phyloP scores from a whole-genome alignment of 345 rosid genomes.

The Viola odorata region DNA sequence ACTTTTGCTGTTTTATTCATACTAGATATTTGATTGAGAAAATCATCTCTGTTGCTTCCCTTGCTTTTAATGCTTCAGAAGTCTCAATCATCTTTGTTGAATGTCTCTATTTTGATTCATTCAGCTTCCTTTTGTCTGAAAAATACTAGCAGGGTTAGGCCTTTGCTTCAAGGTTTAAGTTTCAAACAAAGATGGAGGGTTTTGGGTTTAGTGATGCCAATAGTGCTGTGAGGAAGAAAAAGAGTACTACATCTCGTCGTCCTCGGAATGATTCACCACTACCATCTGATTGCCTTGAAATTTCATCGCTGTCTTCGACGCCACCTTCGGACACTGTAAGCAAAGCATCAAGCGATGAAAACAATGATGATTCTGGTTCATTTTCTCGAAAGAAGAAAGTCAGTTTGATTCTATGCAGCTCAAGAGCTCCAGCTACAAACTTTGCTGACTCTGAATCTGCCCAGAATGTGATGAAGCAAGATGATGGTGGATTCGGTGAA shows the following conservation, averaged over 20 bases:
- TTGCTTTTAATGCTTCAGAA: no score
- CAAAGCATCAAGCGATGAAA: conserved; percentile 6
- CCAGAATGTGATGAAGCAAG: conserved; percentile 40
- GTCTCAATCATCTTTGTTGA: no score
- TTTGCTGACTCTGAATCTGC: conserved; percentile 17
- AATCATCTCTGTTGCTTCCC: background rate
- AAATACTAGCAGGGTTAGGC: background rate
- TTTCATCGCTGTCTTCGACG: conserved; percentile 61
- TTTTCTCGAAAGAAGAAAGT: conserved; percentile 10
- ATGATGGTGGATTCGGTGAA: conserved; percentile 51
- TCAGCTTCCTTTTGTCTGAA: no score
- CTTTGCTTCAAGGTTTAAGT: background rate
- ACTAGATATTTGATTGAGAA: background rate
- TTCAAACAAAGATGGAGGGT: conserved; percentile 40
- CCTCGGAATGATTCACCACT: conserved; percentile 57
- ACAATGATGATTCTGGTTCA: conserved; percentile 5
- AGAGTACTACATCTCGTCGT: conserved; percentile 55
- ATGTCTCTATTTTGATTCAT: no score
- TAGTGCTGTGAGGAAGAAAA: conserved; percentile 58
- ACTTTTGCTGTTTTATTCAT: background rate
- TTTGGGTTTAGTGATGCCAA: conserved; percentile 49
- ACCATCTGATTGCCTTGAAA: conserved; percentile 44
- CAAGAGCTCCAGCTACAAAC: conserved; percentile 19
- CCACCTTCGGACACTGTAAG: conserved; percentile 60
- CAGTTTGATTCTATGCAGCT: conserved; percentile 10